phyloP scores from a whole-genome alignment of 2,329 filamentous ascomycete species.

The Colletotrichum somersetense region DNA sequence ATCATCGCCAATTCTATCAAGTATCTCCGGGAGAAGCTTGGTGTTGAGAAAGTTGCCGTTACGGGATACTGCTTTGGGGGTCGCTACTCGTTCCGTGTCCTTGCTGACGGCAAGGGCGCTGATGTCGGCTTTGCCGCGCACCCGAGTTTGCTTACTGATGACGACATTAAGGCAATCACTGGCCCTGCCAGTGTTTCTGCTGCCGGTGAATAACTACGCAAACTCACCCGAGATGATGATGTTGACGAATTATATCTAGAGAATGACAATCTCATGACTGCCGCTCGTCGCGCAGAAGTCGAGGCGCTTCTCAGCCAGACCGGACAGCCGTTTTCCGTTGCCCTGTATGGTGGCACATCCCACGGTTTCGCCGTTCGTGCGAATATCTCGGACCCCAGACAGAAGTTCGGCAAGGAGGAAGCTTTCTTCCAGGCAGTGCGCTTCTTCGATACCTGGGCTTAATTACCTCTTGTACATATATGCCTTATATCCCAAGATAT shows the following conservation, averaged over 20 bases:
- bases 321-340: constrained; percentile 73
- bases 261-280: constrained; percentile 70
- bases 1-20: constrained; percentile 61
- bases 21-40: constrained; percentile 60
- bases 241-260: constrained; percentile 53
- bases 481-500: not conserved
- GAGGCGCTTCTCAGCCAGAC: constrained; percentile 70
- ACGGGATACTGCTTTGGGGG: constrained; percentile 77
- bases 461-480: not conserved
- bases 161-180: constrained; percentile 69
- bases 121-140: constrained; percentile 74
- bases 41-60: constrained; percentile 65
- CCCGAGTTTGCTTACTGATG: constrained; percentile 70
- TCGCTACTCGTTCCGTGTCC: constrained; percentile 66
- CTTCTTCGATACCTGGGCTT: constrained; percentile 75
- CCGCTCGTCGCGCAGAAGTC: constrained; percentile 64
- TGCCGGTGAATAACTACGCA: constrained; percentile 61
- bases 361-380: constrained; percentile 82
- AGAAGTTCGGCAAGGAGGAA: constrained; percentile 81
- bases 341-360: constrained; percentile 74
- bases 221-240: not conserved
- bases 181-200: constrained; percentile 73
- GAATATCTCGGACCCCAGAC: constrained; percentile 63
- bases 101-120: constrained; percentile 63
- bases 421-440: constrained; percentile 81